These are phyloP conservation scores for Sclerotinia trifoliorum DNA, from an alignment of 2,329 filamentous ascomycete species.

Conservation along the genomic window DNA sequence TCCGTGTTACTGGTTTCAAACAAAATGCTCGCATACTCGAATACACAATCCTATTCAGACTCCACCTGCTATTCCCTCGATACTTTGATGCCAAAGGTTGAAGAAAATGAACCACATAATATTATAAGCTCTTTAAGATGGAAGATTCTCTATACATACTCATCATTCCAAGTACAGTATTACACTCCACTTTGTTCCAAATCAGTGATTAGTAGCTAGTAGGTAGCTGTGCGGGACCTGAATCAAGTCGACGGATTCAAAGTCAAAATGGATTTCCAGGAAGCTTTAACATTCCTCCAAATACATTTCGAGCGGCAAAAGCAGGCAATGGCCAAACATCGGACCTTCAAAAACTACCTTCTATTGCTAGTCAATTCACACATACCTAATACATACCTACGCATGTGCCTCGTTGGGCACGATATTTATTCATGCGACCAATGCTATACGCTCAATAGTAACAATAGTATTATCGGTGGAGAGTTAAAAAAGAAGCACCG, in stretches of 20 bases:
- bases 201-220: not conserved
- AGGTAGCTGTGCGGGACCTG: not conserved
- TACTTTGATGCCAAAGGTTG: not conserved
- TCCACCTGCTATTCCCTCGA: not conserved
- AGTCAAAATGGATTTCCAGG: not conserved
- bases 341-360: constrained; percentile 2
- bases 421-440: constrained; percentile 11
- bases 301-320: not conserved
- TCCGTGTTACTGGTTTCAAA: not conserved
- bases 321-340: constrained; percentile 8
- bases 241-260: constrained; percentile 4
- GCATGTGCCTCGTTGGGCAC: constrained; percentile 2
- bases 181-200: not conserved
- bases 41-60: not conserved
- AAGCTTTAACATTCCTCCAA: too few relatives aligned
- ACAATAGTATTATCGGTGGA: not conserved
- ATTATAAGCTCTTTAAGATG: not conserved
- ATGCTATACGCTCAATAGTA: constrained; percentile 4
- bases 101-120: not conserved
- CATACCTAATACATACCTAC: not conserved
- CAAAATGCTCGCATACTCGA: too few relatives aligned
- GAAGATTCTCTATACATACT: not conserved
- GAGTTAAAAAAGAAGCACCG: not conserved
- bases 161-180: not conserved
- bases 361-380: not conserved